A percentile compares a stretch with the other conserved stretches of the same genome.
phyloP scores from a whole-genome alignment of 1,284 basidiomycete species.

The Cutaneotrichosporon sp. region DNA sequence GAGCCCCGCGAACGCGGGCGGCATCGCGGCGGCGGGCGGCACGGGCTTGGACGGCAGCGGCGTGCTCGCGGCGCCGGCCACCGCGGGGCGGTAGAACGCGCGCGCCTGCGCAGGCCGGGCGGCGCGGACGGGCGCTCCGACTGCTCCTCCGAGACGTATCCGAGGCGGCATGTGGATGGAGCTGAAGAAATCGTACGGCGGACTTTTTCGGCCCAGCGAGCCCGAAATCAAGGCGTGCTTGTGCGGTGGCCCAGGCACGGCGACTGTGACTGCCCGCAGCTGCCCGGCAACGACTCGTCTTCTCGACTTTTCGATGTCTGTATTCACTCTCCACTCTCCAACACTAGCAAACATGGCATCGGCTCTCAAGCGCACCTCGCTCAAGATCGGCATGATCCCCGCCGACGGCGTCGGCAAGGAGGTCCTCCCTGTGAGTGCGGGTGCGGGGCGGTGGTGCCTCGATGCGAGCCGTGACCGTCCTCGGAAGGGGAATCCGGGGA shows the following conservation, averaged over 20 bases:
- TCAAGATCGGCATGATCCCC: conserved; percentile 92
- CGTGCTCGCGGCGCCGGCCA: background rate
- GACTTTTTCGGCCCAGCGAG: conserved; percentile 17
- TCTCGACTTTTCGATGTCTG: background rate
- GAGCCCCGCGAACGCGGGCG: conserved; percentile 35
- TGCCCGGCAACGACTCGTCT: conserved; percentile 1
- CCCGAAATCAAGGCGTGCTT: conserved; percentile 6
- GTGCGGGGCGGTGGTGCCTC: background rate
- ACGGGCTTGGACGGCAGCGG: background rate
- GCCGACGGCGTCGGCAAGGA: conserved; percentile 89
- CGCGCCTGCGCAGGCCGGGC: background rate
- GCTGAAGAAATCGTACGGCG: conserved; percentile 2
- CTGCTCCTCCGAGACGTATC: background rate
- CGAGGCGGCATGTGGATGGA: conserved; percentile 3
- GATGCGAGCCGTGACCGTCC: background rate
- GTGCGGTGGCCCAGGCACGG: background rate
- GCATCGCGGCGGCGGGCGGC: conserved; percentile 7
- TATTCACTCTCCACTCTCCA: conserved; percentile 6
- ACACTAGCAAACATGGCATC: conserved; percentile 31
- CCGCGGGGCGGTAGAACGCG: background rate
- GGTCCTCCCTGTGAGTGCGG: conserved; percentile 50
- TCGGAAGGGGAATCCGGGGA: background rate
- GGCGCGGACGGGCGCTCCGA: background rate
- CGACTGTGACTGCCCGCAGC: background rate
- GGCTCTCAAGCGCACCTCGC: conserved; percentile 50